Evolutionary conservation across 2,329 filamentous ascomycete species (phyloP).

Genomic region (Talaromyces funiculosus): DNA sequence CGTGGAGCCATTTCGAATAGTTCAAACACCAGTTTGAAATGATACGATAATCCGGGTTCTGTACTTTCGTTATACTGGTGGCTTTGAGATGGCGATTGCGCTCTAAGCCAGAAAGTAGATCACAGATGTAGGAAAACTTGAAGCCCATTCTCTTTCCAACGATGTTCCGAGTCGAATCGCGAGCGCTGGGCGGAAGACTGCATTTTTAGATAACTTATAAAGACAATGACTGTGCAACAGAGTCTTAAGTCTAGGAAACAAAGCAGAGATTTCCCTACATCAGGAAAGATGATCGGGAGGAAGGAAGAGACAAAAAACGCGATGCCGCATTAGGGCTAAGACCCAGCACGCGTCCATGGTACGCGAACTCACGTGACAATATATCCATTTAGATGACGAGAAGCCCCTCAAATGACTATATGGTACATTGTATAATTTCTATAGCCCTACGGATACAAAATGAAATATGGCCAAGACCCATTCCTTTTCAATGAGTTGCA

Average conservation of each 20-base stretch:
- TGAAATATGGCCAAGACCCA: not conserved
- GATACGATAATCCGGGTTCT: slow-evolving; percentile 36
- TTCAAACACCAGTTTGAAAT: slow-evolving; percentile 64
- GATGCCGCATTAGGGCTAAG: slow-evolving; percentile 8
- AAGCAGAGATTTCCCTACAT: not conserved
- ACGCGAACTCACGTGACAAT: slow-evolving; percentile 30
- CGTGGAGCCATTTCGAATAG: slow-evolving; percentile 56
- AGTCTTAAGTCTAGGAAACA: not conserved
- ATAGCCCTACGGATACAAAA: not conserved
- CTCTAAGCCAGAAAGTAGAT: slow-evolving; percentile 66
- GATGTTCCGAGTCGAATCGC: not conserved
- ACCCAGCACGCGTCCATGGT: slow-evolving; percentile 23
- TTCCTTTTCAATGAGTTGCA: not conserved
- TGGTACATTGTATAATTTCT: not conserved
- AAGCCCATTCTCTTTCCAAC: slow-evolving; percentile 35
- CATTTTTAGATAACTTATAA: not conserved
- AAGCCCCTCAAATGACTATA: not conserved
- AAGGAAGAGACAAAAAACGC: not conserved
- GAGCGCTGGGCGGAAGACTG: not conserved
- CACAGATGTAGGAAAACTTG: slow-evolving; percentile 64
- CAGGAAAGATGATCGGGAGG: not conserved
- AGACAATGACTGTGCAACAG: not conserved
- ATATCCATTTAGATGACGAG: not conserved
- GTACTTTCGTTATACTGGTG: slow-evolving; percentile 23
- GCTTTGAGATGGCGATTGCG: slow-evolving; percentile 36